These are phyloP conservation scores for Sordariomycetes sp. DNA, from an alignment of 2,329 filamentous ascomycete genomes.

Conservation along the genomic window DNA sequence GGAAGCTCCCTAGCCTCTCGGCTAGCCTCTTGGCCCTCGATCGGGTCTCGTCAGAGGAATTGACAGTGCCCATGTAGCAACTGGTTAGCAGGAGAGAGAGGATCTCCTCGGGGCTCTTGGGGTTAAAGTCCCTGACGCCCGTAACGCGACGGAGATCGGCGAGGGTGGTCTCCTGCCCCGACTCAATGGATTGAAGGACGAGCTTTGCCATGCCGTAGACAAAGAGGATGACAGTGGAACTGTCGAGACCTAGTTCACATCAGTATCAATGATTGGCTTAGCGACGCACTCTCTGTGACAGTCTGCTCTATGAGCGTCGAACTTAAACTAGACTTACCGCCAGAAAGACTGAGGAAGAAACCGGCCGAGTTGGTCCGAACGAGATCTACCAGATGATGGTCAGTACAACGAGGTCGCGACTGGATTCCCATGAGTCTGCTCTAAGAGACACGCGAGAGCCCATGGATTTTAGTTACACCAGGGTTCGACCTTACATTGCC, in stretches of 20 bases:
- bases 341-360: constrained; percentile 36
- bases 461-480: background rate
- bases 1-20: constrained; percentile 53
- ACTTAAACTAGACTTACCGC: constrained; percentile 7
- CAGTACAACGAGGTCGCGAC: background rate
- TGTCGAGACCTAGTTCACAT: constrained; percentile 9
- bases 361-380: constrained; percentile 32
- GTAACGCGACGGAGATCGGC: constrained; percentile 13
- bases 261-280: background rate
- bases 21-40: constrained; percentile 46
- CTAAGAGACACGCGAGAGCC: no score
- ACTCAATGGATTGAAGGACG: constrained; percentile 36
- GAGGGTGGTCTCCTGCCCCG: constrained; percentile 13
- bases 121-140: constrained; percentile 24
- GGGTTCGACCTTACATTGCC: background rate
- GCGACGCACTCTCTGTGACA: background rate
- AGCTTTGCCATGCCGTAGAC: constrained; percentile 39
- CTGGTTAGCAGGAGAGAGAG: constrained; percentile 22
- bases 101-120: constrained; percentile 43
- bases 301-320: background rate
- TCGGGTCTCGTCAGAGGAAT: constrained; percentile 44
- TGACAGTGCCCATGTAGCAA: constrained; percentile 48
- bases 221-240: constrained; percentile 12
- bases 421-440: background rate
- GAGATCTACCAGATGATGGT: constrained; percentile 38